Conservation (phyloP, 2,329 filamentous ascomycete genomes). For the Trichoderma koningii region DNA sequence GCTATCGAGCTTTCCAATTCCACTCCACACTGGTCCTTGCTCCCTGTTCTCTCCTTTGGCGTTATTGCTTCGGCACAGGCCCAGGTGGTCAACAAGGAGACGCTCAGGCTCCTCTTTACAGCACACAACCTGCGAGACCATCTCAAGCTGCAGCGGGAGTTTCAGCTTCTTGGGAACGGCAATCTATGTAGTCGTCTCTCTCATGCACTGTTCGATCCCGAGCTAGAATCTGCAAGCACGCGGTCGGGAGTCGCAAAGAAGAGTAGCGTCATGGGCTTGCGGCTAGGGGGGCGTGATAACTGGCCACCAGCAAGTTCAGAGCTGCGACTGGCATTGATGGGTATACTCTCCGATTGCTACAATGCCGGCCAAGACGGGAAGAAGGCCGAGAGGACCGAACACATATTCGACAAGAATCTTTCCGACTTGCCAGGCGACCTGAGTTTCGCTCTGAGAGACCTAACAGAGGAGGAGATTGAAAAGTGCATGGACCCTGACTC, state of each 20-base stretch:
- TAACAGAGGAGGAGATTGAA: constrained; percentile 76
- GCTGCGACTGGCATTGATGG: constrained; percentile 84
- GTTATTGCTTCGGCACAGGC: constrained; percentile 75
- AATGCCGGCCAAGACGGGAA: constrained; percentile 34
- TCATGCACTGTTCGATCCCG: constrained; percentile 80
- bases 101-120: constrained; percentile 73
- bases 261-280: constrained; percentile 76
- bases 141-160: constrained; percentile 72
- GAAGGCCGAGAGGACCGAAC: constrained; percentile 32
- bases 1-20: constrained; percentile 38
- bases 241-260: constrained; percentile 67
- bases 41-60: constrained; percentile 72
- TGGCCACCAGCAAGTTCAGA: constrained; percentile 97
- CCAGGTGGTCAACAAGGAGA: constrained; percentile 73
- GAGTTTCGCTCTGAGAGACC: constrained; percentile 81
- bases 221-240: constrained; percentile 77
- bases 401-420: constrained; percentile 37
- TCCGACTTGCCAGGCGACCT: constrained; percentile 65
- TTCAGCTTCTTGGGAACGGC: constrained; percentile 83
- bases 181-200: constrained; percentile 79
- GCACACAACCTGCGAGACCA: constrained; percentile 72
- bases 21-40: constrained; percentile 59
- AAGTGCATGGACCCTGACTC: constrained; percentile 80
- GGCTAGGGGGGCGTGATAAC: constrained; percentile 74
- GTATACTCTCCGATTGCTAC: constrained; percentile 77